Conservation (phyloP, 805 yeast genomes). For the Citeromyces nyonsensis region DNA sequence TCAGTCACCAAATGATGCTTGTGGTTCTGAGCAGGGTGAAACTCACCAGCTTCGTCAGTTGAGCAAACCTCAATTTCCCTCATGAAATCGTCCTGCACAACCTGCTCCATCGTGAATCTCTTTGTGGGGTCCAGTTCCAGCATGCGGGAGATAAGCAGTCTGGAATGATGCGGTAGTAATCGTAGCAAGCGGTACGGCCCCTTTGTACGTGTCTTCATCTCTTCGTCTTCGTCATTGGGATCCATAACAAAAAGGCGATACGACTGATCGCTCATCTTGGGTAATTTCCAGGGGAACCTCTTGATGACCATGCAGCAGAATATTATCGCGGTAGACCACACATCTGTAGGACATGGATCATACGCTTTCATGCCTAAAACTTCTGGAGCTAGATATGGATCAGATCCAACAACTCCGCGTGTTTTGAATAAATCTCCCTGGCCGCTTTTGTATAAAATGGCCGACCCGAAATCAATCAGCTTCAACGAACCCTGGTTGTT, state of each 20-base stretch:
- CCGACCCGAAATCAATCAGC: conserved; percentile 87
- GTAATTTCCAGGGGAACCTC: conserved; percentile 92
- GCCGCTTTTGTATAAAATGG: conserved; percentile 63
- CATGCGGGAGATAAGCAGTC: conserved; percentile 51
- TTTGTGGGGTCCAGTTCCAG: conserved; percentile 38
- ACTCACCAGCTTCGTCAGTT: conserved; percentile 8
- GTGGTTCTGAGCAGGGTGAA: conserved; percentile 6
- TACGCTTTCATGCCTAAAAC: conserved; percentile 41
- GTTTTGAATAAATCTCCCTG: conserved; percentile 45
- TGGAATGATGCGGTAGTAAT: conserved; percentile 51
- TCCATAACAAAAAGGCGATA: conserved; percentile 44
- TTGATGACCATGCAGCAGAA: conserved; percentile 81
- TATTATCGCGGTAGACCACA: conserved; percentile 90
- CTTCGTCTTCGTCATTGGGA: conserved; percentile 2
- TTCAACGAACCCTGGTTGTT: conserved; percentile 60
- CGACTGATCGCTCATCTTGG: conserved; percentile 62
- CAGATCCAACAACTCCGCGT: conserved; percentile 85
- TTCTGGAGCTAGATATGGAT: conserved; percentile 93
- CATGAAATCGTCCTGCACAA: conserved; percentile 44
- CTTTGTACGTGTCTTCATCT: conserved; percentile 16
- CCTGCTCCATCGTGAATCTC: conserved; percentile 43
- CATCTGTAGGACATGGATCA: conserved; percentile 80
- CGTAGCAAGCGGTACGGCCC: conserved; percentile 68
- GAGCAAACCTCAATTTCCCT: conserved; percentile 39
- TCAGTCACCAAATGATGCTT: conserved; percentile 56